Evolutionary conservation across 495 filamentous ascomycete species (phyloP), one percentile per base, ranked within the genome.

Genomic region (Friedmanniomyces endolithicus): DNA sequence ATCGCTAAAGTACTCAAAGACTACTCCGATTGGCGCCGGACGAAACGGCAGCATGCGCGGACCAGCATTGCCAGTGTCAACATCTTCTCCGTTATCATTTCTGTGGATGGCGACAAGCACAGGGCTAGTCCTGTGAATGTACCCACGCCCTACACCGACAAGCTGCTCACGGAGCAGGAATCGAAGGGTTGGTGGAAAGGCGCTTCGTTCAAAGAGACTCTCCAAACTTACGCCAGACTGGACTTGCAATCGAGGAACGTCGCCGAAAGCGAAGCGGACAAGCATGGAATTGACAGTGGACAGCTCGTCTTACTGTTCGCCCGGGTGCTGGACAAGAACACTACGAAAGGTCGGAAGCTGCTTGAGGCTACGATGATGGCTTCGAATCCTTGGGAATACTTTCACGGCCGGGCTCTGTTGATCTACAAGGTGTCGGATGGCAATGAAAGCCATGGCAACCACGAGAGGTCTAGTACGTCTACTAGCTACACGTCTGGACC

Each of bases 31-130:
- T 31, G 27, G 27, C 27, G 27, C 27, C 27, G 27, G 27, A 9
- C 37, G 37, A 41, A 58, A 67, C 58, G 61, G 48, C 57, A 62
- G 47, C 51, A 48, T 2, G 31, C 52, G 27, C 48, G 61, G 46
- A 54, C 63, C 6, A 41, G 37, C 6, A 41, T 14, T 14, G 17
- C 12, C 3, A 14, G 20, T 12, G 11, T 20, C 19, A 20, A 19
- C 23, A 50, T 33, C 22, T 50, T 50, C 27, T 17, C 27, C 29
- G 48, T 37, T 2, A 27, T 50, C 14, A 17, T 50, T 2, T 33
- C 48, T 17, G 48, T 50, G 11, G 48, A 50, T 17, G 48, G 48
- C 9, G 48, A 50, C 25, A 20, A 7, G 11, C 48, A 27, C 29
- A 33, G 48, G 17, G 48, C 33, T 37, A 50, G 24, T 19, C 48